These are phyloP conservation scores for Hyparrhenia diplandra DNA, from an alignment of 176 grass and related monocot species.

Conservation along the genomic window DNA sequence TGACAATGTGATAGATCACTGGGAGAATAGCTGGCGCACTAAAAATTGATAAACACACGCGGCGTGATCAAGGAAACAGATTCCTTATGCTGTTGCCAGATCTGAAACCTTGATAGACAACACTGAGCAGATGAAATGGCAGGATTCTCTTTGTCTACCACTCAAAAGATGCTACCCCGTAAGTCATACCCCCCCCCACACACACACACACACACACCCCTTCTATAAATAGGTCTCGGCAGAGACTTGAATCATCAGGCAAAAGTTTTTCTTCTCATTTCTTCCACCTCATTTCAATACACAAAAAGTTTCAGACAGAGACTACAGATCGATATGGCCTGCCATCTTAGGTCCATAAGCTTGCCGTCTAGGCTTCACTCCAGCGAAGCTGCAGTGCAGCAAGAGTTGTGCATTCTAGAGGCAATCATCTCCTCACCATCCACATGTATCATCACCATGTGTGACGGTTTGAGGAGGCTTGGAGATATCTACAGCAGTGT, in stretches of 20 bases:
- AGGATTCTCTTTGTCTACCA: slow-evolving; percentile 31
- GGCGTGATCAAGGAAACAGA: slow-evolving; percentile 2
- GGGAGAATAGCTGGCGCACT: background rate
- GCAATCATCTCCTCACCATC: slow-evolving; percentile 14
- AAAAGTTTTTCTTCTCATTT: background rate
- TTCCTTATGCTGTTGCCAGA: slow-evolving; percentile 12
- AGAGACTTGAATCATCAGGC: slow-evolving; percentile 1
- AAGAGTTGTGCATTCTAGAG: slow-evolving; percentile 34
- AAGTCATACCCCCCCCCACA: slow-evolving; percentile 9
- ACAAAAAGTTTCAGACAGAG: slow-evolving; percentile 8
- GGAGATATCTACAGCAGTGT: slow-evolving; percentile 27
- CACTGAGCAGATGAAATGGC: background rate
- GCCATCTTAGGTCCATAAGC: slow-evolving; percentile 47
- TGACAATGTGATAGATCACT: slow-evolving; percentile 13
- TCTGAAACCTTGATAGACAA: slow-evolving; percentile 15
- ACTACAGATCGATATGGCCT: slow-evolving; percentile 31
- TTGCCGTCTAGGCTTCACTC: slow-evolving; percentile 34
- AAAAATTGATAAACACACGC: background rate
- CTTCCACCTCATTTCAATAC: slow-evolving; percentile 2
- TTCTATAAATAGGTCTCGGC: background rate
- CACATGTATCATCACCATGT: slow-evolving; percentile 4
- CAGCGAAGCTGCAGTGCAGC: slow-evolving; percentile 13
- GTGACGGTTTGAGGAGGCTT: slow-evolving; percentile 33
- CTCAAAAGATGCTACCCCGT: background rate
- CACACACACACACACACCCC: too few relatives aligned